Evolutionary conservation across 306 rosid genomes (phyloP).

Genomic region (Gynostemma pentaphyllum): DNA sequence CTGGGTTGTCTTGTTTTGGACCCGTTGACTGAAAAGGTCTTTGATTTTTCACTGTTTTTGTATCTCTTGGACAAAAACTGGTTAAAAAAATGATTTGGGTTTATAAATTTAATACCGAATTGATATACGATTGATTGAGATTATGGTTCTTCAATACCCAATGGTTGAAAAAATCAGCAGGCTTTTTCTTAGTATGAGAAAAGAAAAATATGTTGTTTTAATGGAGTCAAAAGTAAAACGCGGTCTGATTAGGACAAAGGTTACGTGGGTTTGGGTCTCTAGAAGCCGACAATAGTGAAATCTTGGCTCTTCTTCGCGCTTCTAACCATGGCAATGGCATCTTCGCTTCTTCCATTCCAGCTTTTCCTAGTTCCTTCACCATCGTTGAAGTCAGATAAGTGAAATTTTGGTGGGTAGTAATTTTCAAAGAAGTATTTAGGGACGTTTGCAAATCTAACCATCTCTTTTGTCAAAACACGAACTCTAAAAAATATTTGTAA

Average conservation of each 20-base stretch:
- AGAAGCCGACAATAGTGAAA: not conserved
- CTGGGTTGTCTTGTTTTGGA: not conserved
- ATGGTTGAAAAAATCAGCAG: not conserved
- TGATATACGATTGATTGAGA: not conserved
- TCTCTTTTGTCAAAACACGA: too few relatives aligned
- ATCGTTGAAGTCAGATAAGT: too few relatives aligned
- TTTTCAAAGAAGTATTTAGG: too few relatives aligned
- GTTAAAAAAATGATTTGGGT: not conserved
- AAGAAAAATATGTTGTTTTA: too few relatives aligned
- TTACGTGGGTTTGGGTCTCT: not conserved
- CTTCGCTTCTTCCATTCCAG: too few relatives aligned
- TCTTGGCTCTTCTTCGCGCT: not conserved
- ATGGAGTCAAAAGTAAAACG: too few relatives aligned
- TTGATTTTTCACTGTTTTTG: not conserved
- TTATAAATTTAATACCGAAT: not conserved
- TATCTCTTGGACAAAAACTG: not conserved
- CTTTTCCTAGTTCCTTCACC: too few relatives aligned
- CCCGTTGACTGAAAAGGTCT: slow-evolving; percentile 3
- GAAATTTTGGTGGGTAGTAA: too few relatives aligned
- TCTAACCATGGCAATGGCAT: too few relatives aligned
- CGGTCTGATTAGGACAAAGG: too few relatives aligned
- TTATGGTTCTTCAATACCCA: not conserved
- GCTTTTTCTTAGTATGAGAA: not conserved
- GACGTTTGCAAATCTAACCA: too few relatives aligned
- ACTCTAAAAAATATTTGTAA: too few relatives aligned